A percentile compares a stretch with the other conserved stretches of the same genome.
phyloP scores from a whole-genome alignment of 1,284 basidiomycete genomes.

The Ustilago hordei region DNA sequence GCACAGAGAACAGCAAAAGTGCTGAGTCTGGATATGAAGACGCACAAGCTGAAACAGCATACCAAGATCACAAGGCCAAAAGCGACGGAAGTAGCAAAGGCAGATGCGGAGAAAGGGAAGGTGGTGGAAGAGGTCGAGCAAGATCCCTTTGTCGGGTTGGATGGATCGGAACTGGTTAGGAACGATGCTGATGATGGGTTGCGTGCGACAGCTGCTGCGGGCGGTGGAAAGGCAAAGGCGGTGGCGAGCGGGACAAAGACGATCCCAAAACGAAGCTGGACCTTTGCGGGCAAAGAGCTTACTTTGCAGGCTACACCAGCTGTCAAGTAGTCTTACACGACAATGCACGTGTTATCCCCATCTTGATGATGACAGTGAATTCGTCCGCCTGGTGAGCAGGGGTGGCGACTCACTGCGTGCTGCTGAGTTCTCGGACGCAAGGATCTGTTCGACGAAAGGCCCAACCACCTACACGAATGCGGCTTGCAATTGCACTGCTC shows the following conservation, averaged over 20 bases:
- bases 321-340: conserved; percentile 6
- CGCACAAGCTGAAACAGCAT: conserved; percentile 43
- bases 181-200: conserved; percentile 36
- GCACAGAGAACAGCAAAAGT: conserved; percentile 52
- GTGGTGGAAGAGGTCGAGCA: conserved; percentile 15
- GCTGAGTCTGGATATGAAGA: conserved; percentile 51
- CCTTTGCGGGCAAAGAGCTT: conserved; percentile 9
- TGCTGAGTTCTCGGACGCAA: too few relatives aligned
- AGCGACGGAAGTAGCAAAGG: neutral
- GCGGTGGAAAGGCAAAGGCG: neutral
- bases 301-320: neutral
- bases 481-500: neutral
- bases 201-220: neutral
- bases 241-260: neutral
- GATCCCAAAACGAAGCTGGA: conserved; percentile 22
- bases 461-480: too few relatives aligned
- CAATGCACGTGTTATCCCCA: neutral
- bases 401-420: too few relatives aligned
- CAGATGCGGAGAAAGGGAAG: neutral
- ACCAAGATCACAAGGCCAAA: conserved; percentile 25
- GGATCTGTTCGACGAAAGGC: too few relatives aligned
- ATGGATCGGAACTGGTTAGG: conserved; percentile 29
- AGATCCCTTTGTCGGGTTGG: conserved; percentile 38
- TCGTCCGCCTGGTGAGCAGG: too few relatives aligned
- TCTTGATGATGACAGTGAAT: neutral